These are phyloP conservation scores for Cryptococcus hybrid DNA, from an alignment of 1,284 basidiomycete genomes.

Conservation along the genomic window DNA sequence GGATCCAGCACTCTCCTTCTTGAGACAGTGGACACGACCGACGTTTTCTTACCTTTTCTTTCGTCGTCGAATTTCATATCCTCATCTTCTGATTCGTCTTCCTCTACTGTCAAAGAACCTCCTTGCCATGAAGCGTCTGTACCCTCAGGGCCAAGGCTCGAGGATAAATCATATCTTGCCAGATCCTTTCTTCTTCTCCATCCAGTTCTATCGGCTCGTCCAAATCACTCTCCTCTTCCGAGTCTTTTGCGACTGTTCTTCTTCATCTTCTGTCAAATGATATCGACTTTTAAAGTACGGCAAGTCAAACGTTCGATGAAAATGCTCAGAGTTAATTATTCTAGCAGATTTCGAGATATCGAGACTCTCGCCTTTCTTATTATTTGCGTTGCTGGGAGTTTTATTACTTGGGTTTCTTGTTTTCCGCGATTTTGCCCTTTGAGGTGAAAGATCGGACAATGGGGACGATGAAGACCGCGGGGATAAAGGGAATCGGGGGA, in stretches of 20 bases:
- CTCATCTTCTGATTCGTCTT: neutral
- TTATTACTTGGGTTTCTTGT: neutral
- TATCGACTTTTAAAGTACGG: conserved; percentile 12
- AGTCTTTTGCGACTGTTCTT: neutral
- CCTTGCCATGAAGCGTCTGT: conserved; percentile 12
- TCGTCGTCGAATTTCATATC: neutral
- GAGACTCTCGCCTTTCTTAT: too few relatives aligned
- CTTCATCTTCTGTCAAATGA: conserved; percentile 1
- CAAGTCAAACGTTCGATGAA: conserved; percentile 16
- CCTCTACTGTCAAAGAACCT: neutral
- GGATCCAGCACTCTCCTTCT: neutral
- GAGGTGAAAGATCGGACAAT: neutral
- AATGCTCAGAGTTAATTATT: conserved; percentile 25
- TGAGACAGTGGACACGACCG: neutral
- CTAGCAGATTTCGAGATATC: conserved; percentile 15
- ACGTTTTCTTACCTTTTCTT: neutral
- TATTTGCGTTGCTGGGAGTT: too few relatives aligned
- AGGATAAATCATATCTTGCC: conserved; percentile 15
- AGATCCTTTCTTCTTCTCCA: conserved; percentile 5
- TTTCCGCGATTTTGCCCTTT: neutral
- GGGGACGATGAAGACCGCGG: neutral
- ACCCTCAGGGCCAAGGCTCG: conserved; percentile 10
- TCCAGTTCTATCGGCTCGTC: neutral
- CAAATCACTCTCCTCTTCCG: conserved; percentile 9
- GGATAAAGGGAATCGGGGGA: neutral